Evolutionary conservation across 192 early-diverging fungal species (phyloP).

Genomic region (Linderina pennispora): DNA sequence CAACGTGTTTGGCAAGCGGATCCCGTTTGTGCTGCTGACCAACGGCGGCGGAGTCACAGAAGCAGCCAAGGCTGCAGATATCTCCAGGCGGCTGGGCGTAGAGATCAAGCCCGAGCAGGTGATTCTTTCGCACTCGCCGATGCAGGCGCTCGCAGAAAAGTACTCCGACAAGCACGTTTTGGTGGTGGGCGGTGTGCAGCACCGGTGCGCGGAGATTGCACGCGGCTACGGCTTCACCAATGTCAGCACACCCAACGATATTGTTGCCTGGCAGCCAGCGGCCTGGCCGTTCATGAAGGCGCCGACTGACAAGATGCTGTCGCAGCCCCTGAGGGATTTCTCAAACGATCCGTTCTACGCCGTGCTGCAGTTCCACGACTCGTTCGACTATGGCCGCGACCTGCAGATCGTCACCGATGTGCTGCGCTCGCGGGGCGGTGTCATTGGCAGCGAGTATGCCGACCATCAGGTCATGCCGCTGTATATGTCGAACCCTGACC

Average conservation of each 20-base stretch:
- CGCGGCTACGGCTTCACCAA: slow-evolving; percentile 64
- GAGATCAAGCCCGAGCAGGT: slow-evolving; percentile 59
- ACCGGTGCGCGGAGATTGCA: slow-evolving; percentile 57
- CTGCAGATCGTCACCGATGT: slow-evolving; percentile 75
- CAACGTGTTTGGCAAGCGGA: slow-evolving; percentile 40
- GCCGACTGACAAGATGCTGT: slow-evolving; percentile 1
- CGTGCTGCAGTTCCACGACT: slow-evolving; percentile 84
- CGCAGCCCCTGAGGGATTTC: slow-evolving; percentile 12
- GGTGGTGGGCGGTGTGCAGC: slow-evolving; percentile 64
- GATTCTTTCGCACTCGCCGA: slow-evolving; percentile 84
- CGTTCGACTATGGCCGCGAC: slow-evolving; percentile 82
- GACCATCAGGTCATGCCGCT: slow-evolving; percentile 58
- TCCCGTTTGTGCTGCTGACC: slow-evolving; percentile 77
- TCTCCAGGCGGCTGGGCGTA: slow-evolving; percentile 52
- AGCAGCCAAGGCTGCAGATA: slow-evolving; percentile 60
- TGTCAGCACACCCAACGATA: slow-evolving; percentile 60
- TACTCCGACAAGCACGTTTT: slow-evolving; percentile 63
- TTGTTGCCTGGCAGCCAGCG: slow-evolving; percentile 55
- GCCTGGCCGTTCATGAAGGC: slow-evolving; percentile 61
- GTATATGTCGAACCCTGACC: slow-evolving; percentile 71
- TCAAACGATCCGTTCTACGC: slow-evolving; percentile 54
- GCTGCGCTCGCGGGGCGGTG: slow-evolving; percentile 53
- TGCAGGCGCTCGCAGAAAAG: slow-evolving; percentile 56
- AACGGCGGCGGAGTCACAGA: slow-evolving; percentile 86
- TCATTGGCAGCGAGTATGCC: slow-evolving; percentile 48